Conservation (phyloP, 352 stramenopile genomes). For the Phytophthora aleatoria region DNA sequence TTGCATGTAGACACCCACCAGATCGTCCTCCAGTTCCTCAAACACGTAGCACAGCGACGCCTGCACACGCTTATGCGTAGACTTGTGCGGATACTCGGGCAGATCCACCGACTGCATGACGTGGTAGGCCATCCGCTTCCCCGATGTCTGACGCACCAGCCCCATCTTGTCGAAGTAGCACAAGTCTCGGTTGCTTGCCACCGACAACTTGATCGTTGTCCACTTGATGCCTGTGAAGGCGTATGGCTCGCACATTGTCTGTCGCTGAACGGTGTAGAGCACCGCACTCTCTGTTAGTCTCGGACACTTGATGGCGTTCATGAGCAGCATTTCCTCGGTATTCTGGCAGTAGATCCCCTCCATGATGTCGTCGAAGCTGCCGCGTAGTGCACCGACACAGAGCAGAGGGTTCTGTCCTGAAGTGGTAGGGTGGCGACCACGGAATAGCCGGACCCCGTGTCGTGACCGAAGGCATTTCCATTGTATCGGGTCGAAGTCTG, state of each 20-base stretch:
- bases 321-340: constrained; percentile 52
- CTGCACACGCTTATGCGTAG: constrained; percentile 33
- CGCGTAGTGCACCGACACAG: constrained; percentile 37
- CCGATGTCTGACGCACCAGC: constrained; percentile 34
- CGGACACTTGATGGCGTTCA: constrained; percentile 43
- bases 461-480: constrained; percentile 49
- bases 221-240: constrained; percentile 54
- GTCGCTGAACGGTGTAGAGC: constrained; percentile 38
- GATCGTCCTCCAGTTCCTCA: constrained; percentile 37
- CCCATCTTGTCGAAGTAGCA: constrained; percentile 60
- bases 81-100: constrained; percentile 31
- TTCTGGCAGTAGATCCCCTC: constrained; percentile 44
- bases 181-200: constrained; percentile 47
- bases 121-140: constrained; percentile 48
- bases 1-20: constrained; percentile 47
- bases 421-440: constrained; percentile 22
- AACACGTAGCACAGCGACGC: constrained; percentile 45
- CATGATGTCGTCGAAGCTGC: constrained; percentile 54
- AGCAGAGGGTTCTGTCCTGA: constrained; percentile 23
- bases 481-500: constrained; percentile 28
- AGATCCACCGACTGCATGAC: constrained; percentile 50
- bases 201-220: constrained; percentile 36
- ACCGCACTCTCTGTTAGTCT: constrained; percentile 41
- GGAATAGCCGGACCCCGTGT: constrained; percentile 40
- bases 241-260: constrained; percentile 38